phyloP scores from a whole-genome alignment of 768 basidiomycete genomes.

The Fomitopsis serialis region DNA sequence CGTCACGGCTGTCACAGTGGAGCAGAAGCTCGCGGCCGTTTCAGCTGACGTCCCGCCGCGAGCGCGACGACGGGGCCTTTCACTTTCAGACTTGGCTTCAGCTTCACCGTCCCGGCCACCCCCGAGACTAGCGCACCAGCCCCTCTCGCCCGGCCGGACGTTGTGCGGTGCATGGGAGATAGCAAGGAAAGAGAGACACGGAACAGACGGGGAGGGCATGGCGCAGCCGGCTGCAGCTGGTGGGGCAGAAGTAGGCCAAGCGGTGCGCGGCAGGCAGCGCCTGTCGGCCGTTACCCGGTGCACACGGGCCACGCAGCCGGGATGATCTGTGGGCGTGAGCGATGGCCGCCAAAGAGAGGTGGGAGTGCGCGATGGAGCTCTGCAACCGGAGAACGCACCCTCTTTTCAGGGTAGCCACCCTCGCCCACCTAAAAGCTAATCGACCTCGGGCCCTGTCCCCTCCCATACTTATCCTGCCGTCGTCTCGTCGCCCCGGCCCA shows the following conservation, averaged over 20 bases:
- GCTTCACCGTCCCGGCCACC: no score
- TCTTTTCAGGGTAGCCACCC: not conserved
- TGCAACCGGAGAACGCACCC: conserved; percentile 3
- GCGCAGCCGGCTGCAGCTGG: not conserved
- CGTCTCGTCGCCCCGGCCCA: not conserved
- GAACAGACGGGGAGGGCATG: not conserved
- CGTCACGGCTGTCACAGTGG: not conserved
- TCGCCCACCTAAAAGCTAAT: conserved; percentile 2
- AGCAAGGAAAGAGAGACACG: no score
- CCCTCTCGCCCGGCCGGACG: no score
- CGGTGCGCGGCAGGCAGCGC: not conserved
- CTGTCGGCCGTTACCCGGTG: not conserved
- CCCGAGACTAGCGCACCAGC: no score
- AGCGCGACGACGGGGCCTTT: no score
- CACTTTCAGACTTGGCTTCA: no score
- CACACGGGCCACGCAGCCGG: not conserved
- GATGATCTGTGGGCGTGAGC: not conserved
- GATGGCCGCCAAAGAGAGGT: not conserved
- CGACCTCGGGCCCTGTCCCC: not conserved
- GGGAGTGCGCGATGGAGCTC: conserved; percentile 2
- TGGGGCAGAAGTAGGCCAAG: not conserved
- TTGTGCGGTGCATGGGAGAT: no score
- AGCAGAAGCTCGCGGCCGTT: not conserved
- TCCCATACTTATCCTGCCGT: not conserved
- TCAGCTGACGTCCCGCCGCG: not conserved